These are phyloP conservation scores for Neonectria magnoliae DNA, from an alignment of 2,329 filamentous ascomycete genomes.

Conservation along the genomic window DNA sequence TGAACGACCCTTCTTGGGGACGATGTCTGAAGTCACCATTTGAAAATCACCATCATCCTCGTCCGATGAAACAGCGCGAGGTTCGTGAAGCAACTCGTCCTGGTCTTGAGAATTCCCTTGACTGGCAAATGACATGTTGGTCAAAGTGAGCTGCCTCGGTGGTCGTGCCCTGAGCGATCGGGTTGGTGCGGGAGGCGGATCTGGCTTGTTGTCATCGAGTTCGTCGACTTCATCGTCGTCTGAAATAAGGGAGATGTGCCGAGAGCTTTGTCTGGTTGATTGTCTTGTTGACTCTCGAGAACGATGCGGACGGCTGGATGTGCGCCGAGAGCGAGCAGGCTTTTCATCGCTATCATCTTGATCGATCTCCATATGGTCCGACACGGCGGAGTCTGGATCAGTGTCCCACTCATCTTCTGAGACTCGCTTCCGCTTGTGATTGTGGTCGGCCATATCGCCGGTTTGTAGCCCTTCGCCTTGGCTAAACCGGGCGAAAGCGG, in stretches of 20 bases:
- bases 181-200: slow-evolving; percentile 14
- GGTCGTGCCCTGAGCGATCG: slow-evolving; percentile 42
- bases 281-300: slow-evolving; percentile 38
- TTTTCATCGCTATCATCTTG: slow-evolving; percentile 37
- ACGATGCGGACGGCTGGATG: slow-evolving; percentile 35
- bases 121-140: slow-evolving; percentile 40
- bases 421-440: slow-evolving; percentile 47
- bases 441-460: slow-evolving; percentile 28
- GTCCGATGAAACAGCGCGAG: slow-evolving; percentile 40
- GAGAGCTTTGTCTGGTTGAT: slow-evolving; percentile 26
- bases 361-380: slow-evolving; percentile 43
- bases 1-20: slow-evolving; percentile 36
- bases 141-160: slow-evolving; percentile 39
- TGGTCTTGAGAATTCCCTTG: slow-evolving; percentile 36
- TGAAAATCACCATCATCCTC: slow-evolving; percentile 49
- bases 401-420: slow-evolving; percentile 44
- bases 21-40: slow-evolving; percentile 52
- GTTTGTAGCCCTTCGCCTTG: slow-evolving; percentile 24
- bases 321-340: slow-evolving; percentile 18
- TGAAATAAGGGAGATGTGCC: slow-evolving; percentile 20
- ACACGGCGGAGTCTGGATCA: slow-evolving; percentile 34
- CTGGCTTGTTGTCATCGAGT: slow-evolving; percentile 21
- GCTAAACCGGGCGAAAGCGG: slow-evolving; percentile 41
- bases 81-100: slow-evolving; percentile 48
- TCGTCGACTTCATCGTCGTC: slow-evolving; percentile 36